Base-by-base conservation (phyloP, 768 basidiomycete species). In the Macrolepiota fuliginosa region DNA sequence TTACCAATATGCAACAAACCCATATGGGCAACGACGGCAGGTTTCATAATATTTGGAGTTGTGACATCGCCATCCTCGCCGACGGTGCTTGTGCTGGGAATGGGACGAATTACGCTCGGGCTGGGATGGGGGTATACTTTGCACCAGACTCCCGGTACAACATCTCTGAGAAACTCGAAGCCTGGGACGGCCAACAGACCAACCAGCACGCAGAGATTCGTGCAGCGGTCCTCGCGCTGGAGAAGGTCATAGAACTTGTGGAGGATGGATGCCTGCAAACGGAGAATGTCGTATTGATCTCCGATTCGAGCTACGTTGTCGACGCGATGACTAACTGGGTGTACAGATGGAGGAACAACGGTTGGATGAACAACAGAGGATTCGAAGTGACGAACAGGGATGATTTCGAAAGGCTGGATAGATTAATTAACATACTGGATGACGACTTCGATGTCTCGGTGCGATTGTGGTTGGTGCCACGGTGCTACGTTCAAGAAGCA, bases 141-240 rank as follows among this genome's bases (percentile, higher is more conserved):
- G 57, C 39, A 6, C 62, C 62, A 37, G 25, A n/a, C 6, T 53
- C 51, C 17, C 39, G 39, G 25, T 50, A 59, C 53, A 45, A 54
- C 27, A 50, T 63, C 32, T 55, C 51, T n/a, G 17, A 47, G 36
- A 27, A 32, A 10, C 51, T 63, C n/a, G 12, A 27, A 40, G 36
- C 29, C 19, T 17, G 42, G 42, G 42, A 54, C 27, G 62, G 58
- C 17, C 17, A 11, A 24, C 42, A 51, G 27, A 63, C 62, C 6
- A 56, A 56, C 58, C 58, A 63, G 24, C 37, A 58, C 1, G 62
- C 62, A 2, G 62, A 63, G 53, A 32, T 63, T 40, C 29, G 58
- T 2, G 62, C 62, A 12, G 62, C 58, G 2, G 39, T 59, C 24
- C 39, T 60, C 10, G 62, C 58, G 3, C 35, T 63, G 17, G 24